phyloP scores from a whole-genome alignment of 1,139 yeast genomes.

The Debaryomycetaceae sp. region DNA sequence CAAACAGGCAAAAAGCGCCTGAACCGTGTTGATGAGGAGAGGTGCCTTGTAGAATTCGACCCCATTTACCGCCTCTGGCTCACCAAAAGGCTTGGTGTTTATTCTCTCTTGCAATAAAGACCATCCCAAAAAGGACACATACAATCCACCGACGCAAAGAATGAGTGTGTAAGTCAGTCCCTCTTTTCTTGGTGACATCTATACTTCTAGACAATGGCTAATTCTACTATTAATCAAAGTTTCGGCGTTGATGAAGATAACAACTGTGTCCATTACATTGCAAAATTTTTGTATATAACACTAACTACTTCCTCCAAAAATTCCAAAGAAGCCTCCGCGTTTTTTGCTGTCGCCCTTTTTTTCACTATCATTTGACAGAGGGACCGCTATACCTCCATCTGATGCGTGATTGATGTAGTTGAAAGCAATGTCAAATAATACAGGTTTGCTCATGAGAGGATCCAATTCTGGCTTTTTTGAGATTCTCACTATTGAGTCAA shows the following conservation, averaged over 20 bases:
- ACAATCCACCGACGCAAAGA: slow-evolving; percentile 69
- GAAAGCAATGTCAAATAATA: slow-evolving; percentile 83
- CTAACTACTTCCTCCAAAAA: slow-evolving; percentile 28
- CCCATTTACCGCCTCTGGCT: slow-evolving; percentile 25
- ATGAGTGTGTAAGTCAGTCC: slow-evolving; percentile 31
- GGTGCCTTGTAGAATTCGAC: slow-evolving; percentile 67
- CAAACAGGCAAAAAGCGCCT: slow-evolving; percentile 66
- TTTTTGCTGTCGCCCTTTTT: slow-evolving; percentile 23
- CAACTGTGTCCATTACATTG: not conserved
- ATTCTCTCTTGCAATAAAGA: slow-evolving; percentile 87
- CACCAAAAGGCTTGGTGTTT: slow-evolving; percentile 72
- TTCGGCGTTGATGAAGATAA: not conserved
- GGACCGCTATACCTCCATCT: slow-evolving; percentile 10
- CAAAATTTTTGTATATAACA: not conserved
- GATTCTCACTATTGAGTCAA: slow-evolving; percentile 47
- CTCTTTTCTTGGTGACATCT: slow-evolving; percentile 11
- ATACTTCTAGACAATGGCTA: not conserved
- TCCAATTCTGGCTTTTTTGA: slow-evolving; percentile 34
- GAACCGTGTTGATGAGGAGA: slow-evolving; percentile 67
- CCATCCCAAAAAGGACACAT: slow-evolving; percentile 86
- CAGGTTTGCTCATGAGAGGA: slow-evolving; percentile 79
- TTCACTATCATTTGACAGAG: slow-evolving; percentile 11
- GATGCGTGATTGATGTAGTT: slow-evolving; percentile 62
- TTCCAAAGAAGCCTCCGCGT: slow-evolving; percentile 43
- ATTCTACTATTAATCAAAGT: too few relatives aligned